Evolutionary conservation across 805 yeast genomes (phyloP), one percentile per base, ranked within the genome.

Genomic region (Yarrowia sp.): DNA sequence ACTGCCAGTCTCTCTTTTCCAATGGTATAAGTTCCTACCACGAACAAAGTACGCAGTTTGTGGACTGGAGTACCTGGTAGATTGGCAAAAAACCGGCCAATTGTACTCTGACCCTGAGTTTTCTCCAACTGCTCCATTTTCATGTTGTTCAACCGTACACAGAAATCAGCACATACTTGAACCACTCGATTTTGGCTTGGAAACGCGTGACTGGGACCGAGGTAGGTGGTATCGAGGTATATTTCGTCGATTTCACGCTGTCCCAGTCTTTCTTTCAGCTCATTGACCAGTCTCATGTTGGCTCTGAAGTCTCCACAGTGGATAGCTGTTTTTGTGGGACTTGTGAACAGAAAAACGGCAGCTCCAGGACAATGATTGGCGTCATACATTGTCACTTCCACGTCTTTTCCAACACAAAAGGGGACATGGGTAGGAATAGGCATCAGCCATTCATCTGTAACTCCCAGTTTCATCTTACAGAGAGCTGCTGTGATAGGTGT

Each of bases 291-390:
- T 4, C 74, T 73, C 43, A 78, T 77, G 71, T 84, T 84, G 11
- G 92, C 92, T 69, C 99, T 80, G 74, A 94, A 95, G 78, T 95
- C 99, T 2, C 99, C 99, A 66, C 98, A 92, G 77, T 95, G 99
- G 41, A 95, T 78, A 4, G 83, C 81, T 50, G 78, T 78, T 16
- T 77, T 75, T n/a, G 68, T 65, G 11, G 58, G 52, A 67, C 79
- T 79, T 73, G 88, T 89, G 73, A 91, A 89, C 12, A 92, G 77
- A 70, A 93, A 90, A 0, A 95, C 84, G 0, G 86, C 91, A 2
- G 98, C 91, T 1, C 99, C 99, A 0, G 99, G 99, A 77, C 99
- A 95, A 78, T 95, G 99, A 73, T 95, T 94, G 0, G 98, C 99
- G 72, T 91, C 92, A 7, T 89, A 78, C 12, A 88, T 80, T 0